These are phyloP conservation scores for Geoglossum cookeanum DNA, from an alignment of 2,329 filamentous ascomycete species.

Conservation along the genomic window DNA sequence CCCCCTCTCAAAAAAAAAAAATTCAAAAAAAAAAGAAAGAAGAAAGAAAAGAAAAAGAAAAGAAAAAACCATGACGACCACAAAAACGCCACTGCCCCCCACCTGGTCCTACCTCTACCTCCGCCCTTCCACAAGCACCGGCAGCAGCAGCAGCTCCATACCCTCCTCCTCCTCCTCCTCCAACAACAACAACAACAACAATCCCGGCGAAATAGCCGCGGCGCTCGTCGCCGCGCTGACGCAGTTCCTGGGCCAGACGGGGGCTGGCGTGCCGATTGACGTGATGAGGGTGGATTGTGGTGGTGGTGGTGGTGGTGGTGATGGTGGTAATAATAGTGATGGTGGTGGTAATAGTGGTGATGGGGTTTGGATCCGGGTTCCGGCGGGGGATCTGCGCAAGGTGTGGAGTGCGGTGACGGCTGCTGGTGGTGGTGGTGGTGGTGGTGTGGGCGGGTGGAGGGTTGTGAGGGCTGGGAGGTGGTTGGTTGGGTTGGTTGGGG, in stretches of 20 bases:
- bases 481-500: slow-evolving; percentile 39
- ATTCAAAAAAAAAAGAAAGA: neutral
- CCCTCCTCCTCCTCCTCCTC: slow-evolving; percentile 33
- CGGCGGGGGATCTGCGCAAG: slow-evolving; percentile 37
- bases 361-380: slow-evolving; percentile 42
- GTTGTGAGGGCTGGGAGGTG: slow-evolving; percentile 43
- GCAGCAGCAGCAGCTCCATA: neutral
- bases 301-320: no score
- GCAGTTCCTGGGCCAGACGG: slow-evolving; percentile 52
- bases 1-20: neutral
- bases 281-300: slow-evolving; percentile 35
- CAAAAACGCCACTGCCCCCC: neutral
- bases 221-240: slow-evolving; percentile 38
- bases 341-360: neutral
- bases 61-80: neutral
- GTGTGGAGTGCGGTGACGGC: slow-evolving; percentile 47
- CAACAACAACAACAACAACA: slow-evolving; percentile 24
- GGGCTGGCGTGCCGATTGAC: slow-evolving; percentile 48
- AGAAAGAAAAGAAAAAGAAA: neutral
- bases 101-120: neutral
- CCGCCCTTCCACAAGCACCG: neutral
- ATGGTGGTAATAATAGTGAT: neutral
- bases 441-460: slow-evolving; percentile 24
- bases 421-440: slow-evolving; percentile 42
- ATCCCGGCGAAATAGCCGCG: slow-evolving; percentile 31